phyloP scores from a whole-genome alignment of 352 stramenopile genomes.

The Phytophthora boehmeriae region DNA sequence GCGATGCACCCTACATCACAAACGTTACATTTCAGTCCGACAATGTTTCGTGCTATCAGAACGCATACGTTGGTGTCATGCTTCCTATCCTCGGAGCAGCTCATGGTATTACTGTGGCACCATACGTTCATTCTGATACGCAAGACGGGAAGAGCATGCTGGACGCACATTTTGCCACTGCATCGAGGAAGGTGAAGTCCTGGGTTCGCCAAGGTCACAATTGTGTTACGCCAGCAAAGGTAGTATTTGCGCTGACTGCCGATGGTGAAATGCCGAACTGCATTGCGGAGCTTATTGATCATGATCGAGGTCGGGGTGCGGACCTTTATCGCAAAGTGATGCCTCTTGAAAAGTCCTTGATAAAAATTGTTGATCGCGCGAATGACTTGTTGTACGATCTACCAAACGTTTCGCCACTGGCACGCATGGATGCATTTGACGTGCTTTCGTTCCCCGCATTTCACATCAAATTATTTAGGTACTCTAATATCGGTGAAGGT shows the following conservation, averaged over 20 bases:
- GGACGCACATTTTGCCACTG: conserved; percentile 30
- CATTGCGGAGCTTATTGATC: conserved; percentile 29
- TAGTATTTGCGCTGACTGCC: conserved; percentile 23
- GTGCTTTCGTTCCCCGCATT: background rate
- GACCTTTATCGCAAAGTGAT: background rate
- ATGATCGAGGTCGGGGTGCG: background rate
- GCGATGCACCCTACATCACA: conserved; percentile 21
- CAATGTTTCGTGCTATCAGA: conserved; percentile 37
- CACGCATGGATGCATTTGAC: background rate
- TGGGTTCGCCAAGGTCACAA: conserved; percentile 22
- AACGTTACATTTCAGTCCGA: conserved; percentile 24
- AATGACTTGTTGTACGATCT: conserved; percentile 6
- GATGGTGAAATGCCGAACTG: conserved; percentile 32
- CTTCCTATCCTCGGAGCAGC: conserved; percentile 18
- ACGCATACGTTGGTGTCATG: conserved; percentile 10
- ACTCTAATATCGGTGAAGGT: background rate
- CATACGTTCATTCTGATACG: conserved; percentile 34
- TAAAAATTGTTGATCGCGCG: conserved; percentile 7
- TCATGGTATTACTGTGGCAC: conserved; percentile 13
- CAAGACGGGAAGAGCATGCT: conserved; percentile 31
- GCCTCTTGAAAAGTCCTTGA: conserved; percentile 1
- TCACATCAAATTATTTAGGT: background rate
- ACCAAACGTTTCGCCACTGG: background rate
- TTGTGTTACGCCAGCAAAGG: conserved; percentile 23
- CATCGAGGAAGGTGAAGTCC: conserved; percentile 13